Evolutionary conservation across 257 asterid species (phyloP), one percentile per base, ranked within the genome.

Genomic region (Nicotiana knightiana): DNA sequence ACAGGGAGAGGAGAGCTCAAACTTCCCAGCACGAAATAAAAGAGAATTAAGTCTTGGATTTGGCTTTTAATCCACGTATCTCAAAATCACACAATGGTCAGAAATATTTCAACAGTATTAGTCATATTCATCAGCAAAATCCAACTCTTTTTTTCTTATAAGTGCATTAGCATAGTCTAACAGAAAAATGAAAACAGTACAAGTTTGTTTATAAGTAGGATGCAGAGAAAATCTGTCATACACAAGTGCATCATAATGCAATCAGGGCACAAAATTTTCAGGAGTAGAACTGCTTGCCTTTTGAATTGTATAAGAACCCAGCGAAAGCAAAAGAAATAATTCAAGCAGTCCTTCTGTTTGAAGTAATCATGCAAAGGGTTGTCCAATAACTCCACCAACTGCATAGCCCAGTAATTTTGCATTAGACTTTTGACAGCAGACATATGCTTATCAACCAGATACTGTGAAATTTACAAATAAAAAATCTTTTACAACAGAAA

Each of bases 221-320:
- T 4, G 24, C 78, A 46, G 12, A 24, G 33, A 71, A 39, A 55
- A 71, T 24, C 61, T 46, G 15, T 71, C 28, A 71, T 24, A 71
- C 79, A 71, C 61, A 71, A 16, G 79, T 21, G 2, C 63, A 73
- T 73, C 16, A 48, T 48, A 73, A 18, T 46, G 57, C 18, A 3
- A 78, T 48, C 59, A 79, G 33, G 16, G 54, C 81, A 32, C 12
- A 33, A 53, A 79, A 55, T 16, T 65, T 28, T 9, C 46, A 76
- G 30, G 18, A 76, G 46, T 15, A 48, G 53, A 61, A 55, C 77
- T 26, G 82, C 97, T 90, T 89, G 82, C 99, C 99, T 94, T 89
- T 96, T 96, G 58, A 96, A 96, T 91, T 96, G 99, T 86, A 96
- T 96, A 84, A 96, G 93, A 75, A 96, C 84, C 99, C 99, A 96